Percentiles rank a stretch among this genome's conserved stretches.
Conservation (phyloP, 2,329 filamentous ascomycete genomes). For the Aureobasidium vineae region DNA sequence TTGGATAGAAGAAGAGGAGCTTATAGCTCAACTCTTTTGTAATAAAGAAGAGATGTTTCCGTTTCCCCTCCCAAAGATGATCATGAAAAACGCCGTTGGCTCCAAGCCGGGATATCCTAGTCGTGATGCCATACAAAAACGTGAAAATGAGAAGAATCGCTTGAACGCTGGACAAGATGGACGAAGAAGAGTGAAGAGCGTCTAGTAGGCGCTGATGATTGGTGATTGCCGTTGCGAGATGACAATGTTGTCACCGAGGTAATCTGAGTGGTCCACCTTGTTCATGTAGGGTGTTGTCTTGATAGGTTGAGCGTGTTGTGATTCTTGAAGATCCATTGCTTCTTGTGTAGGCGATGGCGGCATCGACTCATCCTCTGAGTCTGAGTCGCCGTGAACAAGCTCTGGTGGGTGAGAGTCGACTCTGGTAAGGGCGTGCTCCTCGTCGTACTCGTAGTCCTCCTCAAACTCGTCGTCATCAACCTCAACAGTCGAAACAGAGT, state of each 20-base stretch:
- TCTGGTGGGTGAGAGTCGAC: slow-evolving; percentile 48
- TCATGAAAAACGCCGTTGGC: slow-evolving; percentile 22
- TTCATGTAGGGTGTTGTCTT: slow-evolving; percentile 28
- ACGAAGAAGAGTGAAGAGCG: slow-evolving; percentile 7
- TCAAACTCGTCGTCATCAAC: slow-evolving; percentile 44
- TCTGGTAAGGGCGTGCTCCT: slow-evolving; percentile 48
- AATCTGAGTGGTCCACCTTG: slow-evolving; percentile 18
- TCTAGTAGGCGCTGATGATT: slow-evolving; percentile 27
- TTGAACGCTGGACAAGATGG: slow-evolving; percentile 24
- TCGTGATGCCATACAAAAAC: slow-evolving; percentile 19
- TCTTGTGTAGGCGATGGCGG: slow-evolving; percentile 48
- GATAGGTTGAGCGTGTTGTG: slow-evolving; percentile 42
- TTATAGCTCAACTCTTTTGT: slow-evolving; percentile 7
- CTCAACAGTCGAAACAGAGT: slow-evolving; percentile 47
- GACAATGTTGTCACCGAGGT: slow-evolving; percentile 21
- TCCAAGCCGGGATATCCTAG: slow-evolving; percentile 24
- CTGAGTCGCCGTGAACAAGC: slow-evolving; percentile 48
- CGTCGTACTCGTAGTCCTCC: slow-evolving; percentile 50
- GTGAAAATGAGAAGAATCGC: slow-evolving; percentile 12
- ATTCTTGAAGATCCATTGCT: slow-evolving; percentile 46
- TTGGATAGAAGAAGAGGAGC: slow-evolving; percentile 11
- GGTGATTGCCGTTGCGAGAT: slow-evolving; percentile 16
- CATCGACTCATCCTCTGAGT: slow-evolving; percentile 50
- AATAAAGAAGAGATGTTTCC: slow-evolving; percentile 19
- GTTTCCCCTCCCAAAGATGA: background rate